Percentiles rank a stretch among this genome's conserved stretches.
These are phyloP conservation scores for Catenaria anguillulae DNA, from an alignment of 371 early-diverging fungal species.

Conservation along the genomic window DNA sequence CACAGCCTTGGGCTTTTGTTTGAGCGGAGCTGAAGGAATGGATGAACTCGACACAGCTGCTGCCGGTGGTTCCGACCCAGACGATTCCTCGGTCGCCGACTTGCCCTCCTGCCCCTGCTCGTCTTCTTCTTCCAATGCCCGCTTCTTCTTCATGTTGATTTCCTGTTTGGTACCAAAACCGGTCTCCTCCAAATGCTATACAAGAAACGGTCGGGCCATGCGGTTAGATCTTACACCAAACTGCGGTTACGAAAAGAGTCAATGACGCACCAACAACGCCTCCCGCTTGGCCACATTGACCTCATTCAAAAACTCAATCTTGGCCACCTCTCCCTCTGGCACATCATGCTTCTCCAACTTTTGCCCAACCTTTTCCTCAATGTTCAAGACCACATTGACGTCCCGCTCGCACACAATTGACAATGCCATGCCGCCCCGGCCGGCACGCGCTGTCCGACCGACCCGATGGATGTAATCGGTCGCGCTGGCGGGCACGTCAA, in stretches of 20 bases:
- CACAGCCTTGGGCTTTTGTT: too few relatives aligned
- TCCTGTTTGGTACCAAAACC: constrained; percentile 55
- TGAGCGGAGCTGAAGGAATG: too few relatives aligned
- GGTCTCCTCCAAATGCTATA: constrained; percentile 46
- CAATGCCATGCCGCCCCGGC: constrained; percentile 73
- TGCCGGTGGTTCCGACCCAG: too few relatives aligned
- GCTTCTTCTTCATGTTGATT: constrained; percentile 39
- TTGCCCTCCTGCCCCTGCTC: constrained; percentile 12
- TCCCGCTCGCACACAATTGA: constrained; percentile 91
- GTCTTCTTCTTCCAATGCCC: constrained; percentile 5
- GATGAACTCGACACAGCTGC: too few relatives aligned
- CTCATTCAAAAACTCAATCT: constrained; percentile 60
- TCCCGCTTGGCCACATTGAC: constrained; percentile 78
- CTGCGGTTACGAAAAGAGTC: background rate
- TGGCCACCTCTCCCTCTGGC: constrained; percentile 37
- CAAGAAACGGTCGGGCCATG: too few relatives aligned
- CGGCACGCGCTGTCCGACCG: constrained; percentile 96
- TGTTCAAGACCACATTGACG: constrained; percentile 64
- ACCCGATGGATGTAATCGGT: constrained; percentile 97
- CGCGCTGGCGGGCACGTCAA: constrained; percentile 94
- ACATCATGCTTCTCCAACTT: constrained; percentile 61
- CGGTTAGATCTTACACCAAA: background rate
- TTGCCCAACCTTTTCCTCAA: constrained; percentile 69
- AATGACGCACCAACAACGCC: constrained; percentile 57
- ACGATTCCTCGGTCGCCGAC: too few relatives aligned